A percentile compares a stretch with the other conserved stretches of the same genome.
These are phyloP conservation scores for Phlegmacium glaucopus DNA, from an alignment of 768 basidiomycete species.

Conservation along the genomic window DNA sequence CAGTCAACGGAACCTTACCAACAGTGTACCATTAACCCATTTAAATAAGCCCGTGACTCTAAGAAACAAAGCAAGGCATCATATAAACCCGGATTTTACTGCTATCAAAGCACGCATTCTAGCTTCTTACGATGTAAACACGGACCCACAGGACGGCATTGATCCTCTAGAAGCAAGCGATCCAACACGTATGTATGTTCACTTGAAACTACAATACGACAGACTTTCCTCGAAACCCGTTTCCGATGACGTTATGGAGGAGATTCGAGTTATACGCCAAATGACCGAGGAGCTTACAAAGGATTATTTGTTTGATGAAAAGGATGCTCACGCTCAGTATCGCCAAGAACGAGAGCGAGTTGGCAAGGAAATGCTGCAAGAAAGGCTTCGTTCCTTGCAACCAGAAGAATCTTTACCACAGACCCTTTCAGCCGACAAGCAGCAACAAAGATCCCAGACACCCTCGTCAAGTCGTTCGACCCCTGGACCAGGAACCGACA, in stretches of 20 bases:
- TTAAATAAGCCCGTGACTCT: no score
- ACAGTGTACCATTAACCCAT: background rate
- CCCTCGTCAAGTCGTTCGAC: background rate
- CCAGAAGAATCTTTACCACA: background rate
- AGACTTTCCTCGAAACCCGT: constrained; percentile 36
- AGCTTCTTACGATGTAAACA: background rate
- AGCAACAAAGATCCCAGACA: constrained; percentile 3
- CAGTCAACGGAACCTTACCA: background rate
- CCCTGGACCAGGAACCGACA: constrained; percentile 27
- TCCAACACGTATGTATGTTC: constrained; percentile 60
- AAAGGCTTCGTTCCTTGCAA: constrained; percentile 28
- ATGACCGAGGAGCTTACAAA: constrained; percentile 45
- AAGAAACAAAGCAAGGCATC: background rate
- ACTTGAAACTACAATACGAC: constrained; percentile 55
- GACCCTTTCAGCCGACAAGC: background rate
- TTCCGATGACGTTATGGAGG: constrained; percentile 25
- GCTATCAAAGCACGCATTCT: constrained; percentile 5
- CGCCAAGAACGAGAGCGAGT: constrained; percentile 48
- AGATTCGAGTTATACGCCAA: constrained; percentile 34
- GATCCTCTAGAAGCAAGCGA: constrained; percentile 39
- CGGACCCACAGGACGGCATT: background rate
- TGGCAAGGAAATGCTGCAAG: constrained; percentile 41
- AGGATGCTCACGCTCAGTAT: constrained; percentile 60
- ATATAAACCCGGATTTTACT: background rate
- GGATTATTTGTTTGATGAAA: constrained; percentile 70